Percentiles rank a stretch among this genome's conserved stretches.
These are phyloP conservation scores for Neopestalotiopsis sp. DNA, from an alignment of 2,329 filamentous ascomycete species.

Conservation along the genomic window DNA sequence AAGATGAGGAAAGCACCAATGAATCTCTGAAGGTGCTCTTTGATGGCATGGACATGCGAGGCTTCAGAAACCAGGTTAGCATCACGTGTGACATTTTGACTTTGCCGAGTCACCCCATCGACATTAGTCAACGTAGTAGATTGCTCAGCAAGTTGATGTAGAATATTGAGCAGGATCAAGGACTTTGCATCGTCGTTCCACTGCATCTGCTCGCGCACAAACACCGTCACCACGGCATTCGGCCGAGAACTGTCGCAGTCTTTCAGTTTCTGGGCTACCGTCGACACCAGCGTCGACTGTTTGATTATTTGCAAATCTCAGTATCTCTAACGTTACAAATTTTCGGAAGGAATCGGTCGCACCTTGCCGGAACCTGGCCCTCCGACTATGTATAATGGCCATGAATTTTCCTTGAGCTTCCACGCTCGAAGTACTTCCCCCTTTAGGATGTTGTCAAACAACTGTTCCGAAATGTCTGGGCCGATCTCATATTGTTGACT, in stretches of 20 bases:
- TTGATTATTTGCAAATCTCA: background rate
- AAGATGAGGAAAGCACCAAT: background rate
- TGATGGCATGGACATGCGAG: background rate
- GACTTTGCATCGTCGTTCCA: background rate
- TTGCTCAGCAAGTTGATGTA: background rate
- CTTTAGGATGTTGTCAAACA: background rate
- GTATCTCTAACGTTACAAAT: background rate
- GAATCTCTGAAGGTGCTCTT: background rate
- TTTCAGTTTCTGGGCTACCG: background rate
- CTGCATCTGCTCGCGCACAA: background rate
- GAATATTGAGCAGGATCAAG: background rate
- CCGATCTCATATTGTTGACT: conserved; percentile 3
- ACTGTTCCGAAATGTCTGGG: conserved; percentile 1
- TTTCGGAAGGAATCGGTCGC: background rate
- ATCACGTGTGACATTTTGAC: background rate
- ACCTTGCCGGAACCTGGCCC: conserved; percentile 13
- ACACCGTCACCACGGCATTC: background rate
- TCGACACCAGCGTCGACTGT: background rate
- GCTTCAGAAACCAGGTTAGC: background rate
- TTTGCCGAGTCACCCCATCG: background rate
- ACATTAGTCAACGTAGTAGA: background rate
- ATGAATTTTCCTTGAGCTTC: background rate
- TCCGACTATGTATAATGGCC: background rate
- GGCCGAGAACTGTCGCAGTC: no score
- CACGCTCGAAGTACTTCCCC: background rate